Evolutionary conservation across 2,329 filamentous ascomycete genomes (phyloP).

Genomic region (Chaetomium globosum): DNA sequence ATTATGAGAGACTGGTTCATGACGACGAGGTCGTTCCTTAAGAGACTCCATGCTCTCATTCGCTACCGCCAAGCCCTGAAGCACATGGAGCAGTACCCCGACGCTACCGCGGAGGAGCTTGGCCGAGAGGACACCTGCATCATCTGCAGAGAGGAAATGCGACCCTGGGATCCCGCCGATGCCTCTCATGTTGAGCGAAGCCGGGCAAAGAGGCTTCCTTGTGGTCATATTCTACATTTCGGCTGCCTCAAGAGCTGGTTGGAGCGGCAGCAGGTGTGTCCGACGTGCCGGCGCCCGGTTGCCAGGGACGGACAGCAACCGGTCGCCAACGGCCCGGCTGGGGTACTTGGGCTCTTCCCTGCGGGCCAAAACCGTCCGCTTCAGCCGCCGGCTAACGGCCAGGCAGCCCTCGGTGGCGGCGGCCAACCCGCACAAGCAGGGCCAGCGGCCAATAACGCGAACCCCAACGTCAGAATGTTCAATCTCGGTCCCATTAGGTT

Average conservation of each 20-base stretch:
- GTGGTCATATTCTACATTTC: conserved; percentile 92
- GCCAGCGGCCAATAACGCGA: conserved; percentile 39
- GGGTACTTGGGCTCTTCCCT: conserved; percentile 42
- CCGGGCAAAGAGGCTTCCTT: conserved; percentile 92
- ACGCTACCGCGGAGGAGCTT: conserved; percentile 86
- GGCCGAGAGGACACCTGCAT: conserved; percentile 90
- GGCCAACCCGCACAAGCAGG: conserved; percentile 41
- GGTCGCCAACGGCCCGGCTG: conserved; percentile 43
- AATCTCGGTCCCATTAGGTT: conserved; percentile 71
- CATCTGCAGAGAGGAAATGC: conserved; percentile 96
- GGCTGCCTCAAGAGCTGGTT: conserved; percentile 96
- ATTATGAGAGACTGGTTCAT: conserved; percentile 95
- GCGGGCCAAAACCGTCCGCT: conserved; percentile 43
- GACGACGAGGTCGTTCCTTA: conserved; percentile 87
- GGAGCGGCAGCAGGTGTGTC: conserved; percentile 94
- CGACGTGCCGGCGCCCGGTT: conserved; percentile 86
- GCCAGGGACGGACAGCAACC: conserved; percentile 57
- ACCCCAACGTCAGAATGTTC: conserved; percentile 43
- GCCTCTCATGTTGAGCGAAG: conserved; percentile 78
- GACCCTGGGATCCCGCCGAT: conserved; percentile 67
- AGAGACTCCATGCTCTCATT: conserved; percentile 83
- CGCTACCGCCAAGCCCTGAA: conserved; percentile 88
- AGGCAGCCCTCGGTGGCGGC: conserved; percentile 29
- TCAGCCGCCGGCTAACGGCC: conserved; percentile 38
- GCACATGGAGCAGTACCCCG: conserved; percentile 93